Percentiles rank a stretch among this genome's conserved stretches.
Evolutionary conservation across 169 alveolate species (phyloP).

Genomic region (Cryptosporidium parvum): DNA sequence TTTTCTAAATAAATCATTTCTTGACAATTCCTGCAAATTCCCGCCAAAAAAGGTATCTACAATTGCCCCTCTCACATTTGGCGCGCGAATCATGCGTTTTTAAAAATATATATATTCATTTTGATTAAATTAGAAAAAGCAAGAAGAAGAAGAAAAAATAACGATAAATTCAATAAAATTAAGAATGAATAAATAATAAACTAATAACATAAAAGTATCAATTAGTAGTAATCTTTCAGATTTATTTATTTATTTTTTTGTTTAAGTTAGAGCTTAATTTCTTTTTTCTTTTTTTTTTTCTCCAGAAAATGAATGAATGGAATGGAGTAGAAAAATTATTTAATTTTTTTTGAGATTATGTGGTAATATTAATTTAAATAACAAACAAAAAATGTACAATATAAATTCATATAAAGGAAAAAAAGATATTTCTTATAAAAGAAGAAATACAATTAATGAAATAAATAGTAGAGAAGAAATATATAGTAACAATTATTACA

Average conservation of each 20-base stretch:
- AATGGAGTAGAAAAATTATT: background rate
- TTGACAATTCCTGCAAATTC: background rate
- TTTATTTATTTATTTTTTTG: too few species aligned
- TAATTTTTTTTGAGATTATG: background rate
- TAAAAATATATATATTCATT: background rate
- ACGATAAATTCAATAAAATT: too few species aligned
- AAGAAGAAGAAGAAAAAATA: background rate
- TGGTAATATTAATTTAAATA: background rate
- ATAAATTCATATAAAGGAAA: background rate
- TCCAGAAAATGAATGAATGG: background rate
- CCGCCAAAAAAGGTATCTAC: conserved; percentile 27
- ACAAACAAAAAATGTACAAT: background rate
- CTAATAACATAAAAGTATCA: too few species aligned
- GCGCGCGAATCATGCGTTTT: conserved; percentile 9
- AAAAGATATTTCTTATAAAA: background rate
- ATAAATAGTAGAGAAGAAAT: background rate
- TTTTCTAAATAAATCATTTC: background rate
- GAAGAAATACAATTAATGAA: background rate
- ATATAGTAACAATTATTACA: background rate
- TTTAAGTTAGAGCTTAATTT: too few species aligned
- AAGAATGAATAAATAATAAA: background rate
- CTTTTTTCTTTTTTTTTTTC: too few species aligned
- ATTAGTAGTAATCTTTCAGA: background rate
- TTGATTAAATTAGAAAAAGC: too few species aligned
- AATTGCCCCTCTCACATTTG: background rate